Conservation (phyloP, 2,329 filamentous ascomycete genomes). For the Pseudocercospora vitis region DNA sequence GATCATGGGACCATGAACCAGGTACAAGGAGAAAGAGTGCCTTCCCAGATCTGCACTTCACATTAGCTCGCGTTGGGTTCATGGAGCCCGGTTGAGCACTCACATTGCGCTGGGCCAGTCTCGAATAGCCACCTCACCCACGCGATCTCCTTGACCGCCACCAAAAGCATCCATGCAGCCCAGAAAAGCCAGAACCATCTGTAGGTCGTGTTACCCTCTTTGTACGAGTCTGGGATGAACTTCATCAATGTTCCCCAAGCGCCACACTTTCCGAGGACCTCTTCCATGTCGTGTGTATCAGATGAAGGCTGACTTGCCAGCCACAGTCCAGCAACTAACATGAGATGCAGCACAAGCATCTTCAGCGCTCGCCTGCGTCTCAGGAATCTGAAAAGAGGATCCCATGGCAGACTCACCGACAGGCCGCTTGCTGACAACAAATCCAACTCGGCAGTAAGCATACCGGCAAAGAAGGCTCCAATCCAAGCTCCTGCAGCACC, state of each 20-base stretch:
- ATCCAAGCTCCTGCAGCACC: slow-evolving; percentile 55
- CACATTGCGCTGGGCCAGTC: slow-evolving; percentile 27
- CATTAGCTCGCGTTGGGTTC: slow-evolving; percentile 11
- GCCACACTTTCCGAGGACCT: slow-evolving; percentile 27
- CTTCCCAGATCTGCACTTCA: slow-evolving; percentile 52
- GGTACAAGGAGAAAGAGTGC: slow-evolving; percentile 62
- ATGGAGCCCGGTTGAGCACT: not conserved
- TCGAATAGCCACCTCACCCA: slow-evolving; percentile 30
- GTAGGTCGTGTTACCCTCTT: slow-evolving; percentile 25
- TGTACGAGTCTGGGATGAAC: slow-evolving; percentile 28
- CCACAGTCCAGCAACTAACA: slow-evolving; percentile 27
- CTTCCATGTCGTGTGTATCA: slow-evolving; percentile 21
- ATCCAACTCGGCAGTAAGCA: slow-evolving; percentile 63
- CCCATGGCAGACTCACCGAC: slow-evolving; percentile 24
- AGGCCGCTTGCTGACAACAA: slow-evolving; percentile 46
- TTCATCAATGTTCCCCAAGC: slow-evolving; percentile 27
- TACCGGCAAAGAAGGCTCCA: slow-evolving; percentile 60
- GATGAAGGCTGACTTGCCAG: slow-evolving; percentile 29
- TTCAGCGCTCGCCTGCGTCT: slow-evolving; percentile 16
- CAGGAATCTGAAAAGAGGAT: slow-evolving; percentile 19
- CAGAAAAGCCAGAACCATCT: slow-evolving; percentile 54
- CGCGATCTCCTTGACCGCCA: slow-evolving; percentile 28
- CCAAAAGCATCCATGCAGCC: slow-evolving; percentile 47
- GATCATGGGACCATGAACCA: slow-evolving; percentile 64
- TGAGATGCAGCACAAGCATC: slow-evolving; percentile 20